phyloP scores from a whole-genome alignment of 495 filamentous ascomycete species.

The Neurospora terricola region DNA sequence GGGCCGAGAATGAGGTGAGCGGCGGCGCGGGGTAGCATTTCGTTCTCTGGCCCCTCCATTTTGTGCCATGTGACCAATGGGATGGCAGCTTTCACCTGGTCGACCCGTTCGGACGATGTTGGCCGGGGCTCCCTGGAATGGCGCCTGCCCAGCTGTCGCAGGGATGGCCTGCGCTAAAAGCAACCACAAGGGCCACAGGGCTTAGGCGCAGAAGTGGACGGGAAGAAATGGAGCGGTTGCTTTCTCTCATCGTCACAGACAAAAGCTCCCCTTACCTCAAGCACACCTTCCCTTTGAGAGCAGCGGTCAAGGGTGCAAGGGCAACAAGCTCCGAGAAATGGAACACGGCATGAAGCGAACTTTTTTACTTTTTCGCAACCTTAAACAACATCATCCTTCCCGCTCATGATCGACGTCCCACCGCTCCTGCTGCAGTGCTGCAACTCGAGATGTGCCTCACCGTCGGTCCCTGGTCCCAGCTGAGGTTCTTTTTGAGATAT shows the following conservation, averaged over 20 bases:
- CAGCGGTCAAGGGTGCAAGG: not conserved
- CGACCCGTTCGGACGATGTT: conserved; percentile 9
- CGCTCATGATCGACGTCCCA: not conserved
- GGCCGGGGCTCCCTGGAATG: not conserved
- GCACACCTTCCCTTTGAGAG: not conserved
- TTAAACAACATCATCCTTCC: not conserved
- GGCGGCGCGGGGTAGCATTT: conserved; percentile 9
- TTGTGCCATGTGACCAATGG: not conserved
- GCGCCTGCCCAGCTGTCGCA: not conserved
- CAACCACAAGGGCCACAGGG: not conserved
- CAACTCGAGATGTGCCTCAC: not conserved
- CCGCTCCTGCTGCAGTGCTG: not conserved
- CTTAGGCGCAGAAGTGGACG: not conserved
- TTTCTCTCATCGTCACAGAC: not conserved
- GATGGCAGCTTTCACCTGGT: not conserved
- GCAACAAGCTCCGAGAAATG: not conserved
- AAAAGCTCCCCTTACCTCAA: not conserved
- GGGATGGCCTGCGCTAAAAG: not conserved
- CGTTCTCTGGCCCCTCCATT: not conserved
- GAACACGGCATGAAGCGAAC: not conserved
- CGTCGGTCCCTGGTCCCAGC: not conserved
- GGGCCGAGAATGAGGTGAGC: conserved; percentile 2
- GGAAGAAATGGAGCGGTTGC: not conserved
- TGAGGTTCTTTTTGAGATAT: not conserved
- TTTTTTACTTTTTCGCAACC: not conserved